phyloP scores from a whole-genome alignment of 257 asterid species.

The Schizonepeta tenuifolia region DNA sequence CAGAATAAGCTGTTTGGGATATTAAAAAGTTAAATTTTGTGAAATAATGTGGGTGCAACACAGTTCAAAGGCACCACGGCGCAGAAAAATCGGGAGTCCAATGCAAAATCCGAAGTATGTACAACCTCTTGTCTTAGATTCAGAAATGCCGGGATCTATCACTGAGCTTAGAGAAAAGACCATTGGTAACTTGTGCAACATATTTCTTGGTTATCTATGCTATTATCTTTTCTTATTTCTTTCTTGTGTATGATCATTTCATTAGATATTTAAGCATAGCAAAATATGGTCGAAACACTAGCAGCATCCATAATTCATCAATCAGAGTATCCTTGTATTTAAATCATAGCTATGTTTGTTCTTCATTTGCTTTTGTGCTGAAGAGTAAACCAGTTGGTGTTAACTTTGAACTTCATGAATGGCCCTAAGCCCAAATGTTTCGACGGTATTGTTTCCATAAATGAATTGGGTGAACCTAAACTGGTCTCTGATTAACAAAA shows the following conservation, averaged over 20 bases:
- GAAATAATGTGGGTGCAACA: conserved; percentile 39
- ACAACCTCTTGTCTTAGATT: conserved; percentile 66
- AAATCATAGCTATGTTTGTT: conserved; percentile 22
- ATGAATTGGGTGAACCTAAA: neutral
- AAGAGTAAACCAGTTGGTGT: conserved; percentile 1
- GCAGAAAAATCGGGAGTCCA: conserved; percentile 51
- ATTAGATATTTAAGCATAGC: conserved; percentile 21
- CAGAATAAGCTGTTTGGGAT: conserved; percentile 17
- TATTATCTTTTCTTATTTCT: neutral
- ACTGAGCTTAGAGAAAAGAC: conserved; percentile 62
- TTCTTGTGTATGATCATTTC: conserved; percentile 12
- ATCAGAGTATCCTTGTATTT: conserved; percentile 19
- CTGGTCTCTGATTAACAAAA: conserved; percentile 23
- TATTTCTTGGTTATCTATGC: conserved; percentile 10
- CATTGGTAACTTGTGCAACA: conserved; percentile 60
- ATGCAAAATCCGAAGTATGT: conserved; percentile 66
- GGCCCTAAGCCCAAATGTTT: conserved; percentile 21
- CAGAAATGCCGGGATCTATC: conserved; percentile 59
- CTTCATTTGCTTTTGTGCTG: conserved; percentile 24
- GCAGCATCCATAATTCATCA: conserved; percentile 1
- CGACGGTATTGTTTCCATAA: conserved; percentile 18
- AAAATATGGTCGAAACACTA: conserved; percentile 16
- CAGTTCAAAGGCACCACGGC: conserved; percentile 76
- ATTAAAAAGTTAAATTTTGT: conserved; percentile 36
- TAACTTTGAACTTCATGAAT: conserved; percentile 12